Base-by-base conservation (phyloP, 2,329 filamentous ascomycete genomes). In the Botrytis fabae region DNA sequence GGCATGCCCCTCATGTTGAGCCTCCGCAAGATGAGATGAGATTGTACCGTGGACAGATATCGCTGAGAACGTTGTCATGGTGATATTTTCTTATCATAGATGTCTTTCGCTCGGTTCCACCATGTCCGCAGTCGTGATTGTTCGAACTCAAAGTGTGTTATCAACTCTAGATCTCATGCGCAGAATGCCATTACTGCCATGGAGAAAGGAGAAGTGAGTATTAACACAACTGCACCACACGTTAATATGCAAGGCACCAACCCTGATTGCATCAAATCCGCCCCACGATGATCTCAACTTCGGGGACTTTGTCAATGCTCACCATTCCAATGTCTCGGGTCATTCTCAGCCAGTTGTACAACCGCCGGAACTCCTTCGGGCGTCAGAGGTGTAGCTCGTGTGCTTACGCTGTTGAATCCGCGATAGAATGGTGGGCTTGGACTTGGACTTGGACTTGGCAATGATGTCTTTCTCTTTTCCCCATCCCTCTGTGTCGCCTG, bases 231-330 rank as follows among this genome's bases (percentile, higher is more conserved):
- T 42, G 61, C 61, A 44, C 9, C 25, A 44, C n/a, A 20, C 61
- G 38, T 63, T 42, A 28, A 63, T 63, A 63, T 63, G 61, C 61
- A 63, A 60, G 38, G 38, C 38, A 63, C 40, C n/a, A 32, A 62
- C 35, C 35, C 60, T 62, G 22, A 42, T 12, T n/a, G 35, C 60
- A 62, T 62, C 38, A 46, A 10, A 46, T 32, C 61, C 16, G 40
- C n/a, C 25, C 38, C 61, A 64, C 25, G 38, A 5, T 14, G 40
- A 46, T 44, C 7, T 20, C 25, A 18, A 44, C n/a, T 48, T 25
- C 6, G 14, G 42, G 62, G 42, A 48, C 42, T 35, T 10, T 48
- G 42, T 12, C 40, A 62, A 20, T 42, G 25, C 60, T 28, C 38
- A 44, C 16, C 25, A 18, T 63, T 28, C 25, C 28, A 48, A 65